Conservation (phyloP, 1,139 yeast genomes). For the Yamadazyma jaroonii region DNA sequence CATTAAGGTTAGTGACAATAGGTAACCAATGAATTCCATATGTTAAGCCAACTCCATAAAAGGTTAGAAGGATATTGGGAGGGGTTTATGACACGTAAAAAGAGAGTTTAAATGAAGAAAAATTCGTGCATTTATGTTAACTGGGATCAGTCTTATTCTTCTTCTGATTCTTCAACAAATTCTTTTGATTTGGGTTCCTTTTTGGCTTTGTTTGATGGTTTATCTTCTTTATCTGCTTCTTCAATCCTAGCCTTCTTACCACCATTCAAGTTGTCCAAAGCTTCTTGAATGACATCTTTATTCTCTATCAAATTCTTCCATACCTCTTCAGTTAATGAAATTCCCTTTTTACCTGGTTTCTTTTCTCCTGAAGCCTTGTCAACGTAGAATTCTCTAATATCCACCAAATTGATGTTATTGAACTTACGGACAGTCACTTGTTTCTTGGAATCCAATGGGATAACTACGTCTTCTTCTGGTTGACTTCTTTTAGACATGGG, state of each 20-base stretch:
- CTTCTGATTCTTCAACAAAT: constrained; percentile 9
- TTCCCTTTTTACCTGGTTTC: constrained; percentile 84
- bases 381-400: constrained; percentile 76
- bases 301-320: constrained; percentile 58
- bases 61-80: neutral
- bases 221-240: constrained; percentile 6
- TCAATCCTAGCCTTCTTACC: constrained; percentile 11
- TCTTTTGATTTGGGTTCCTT: constrained; percentile 3
- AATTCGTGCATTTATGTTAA: neutral
- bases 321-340: constrained; percentile 68
- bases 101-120: neutral
- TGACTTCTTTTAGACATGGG: constrained; percentile 12
- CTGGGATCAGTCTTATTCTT: too few relatives aligned
- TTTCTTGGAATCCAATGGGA: constrained; percentile 58
- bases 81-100: neutral
- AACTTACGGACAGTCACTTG: constrained; percentile 70
- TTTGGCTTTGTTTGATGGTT: neutral
- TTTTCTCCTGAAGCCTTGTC: constrained; percentile 58
- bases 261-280: constrained; percentile 50
- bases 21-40: too few relatives aligned
- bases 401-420: constrained; percentile 63
- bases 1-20: too few relatives aligned
- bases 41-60: too few relatives aligned
- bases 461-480: constrained; percentile 13
- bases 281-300: constrained; percentile 56